Evolutionary conservation across 371 early-diverging fungal genomes (phyloP).

Genomic region (Batkoa obscura): DNA sequence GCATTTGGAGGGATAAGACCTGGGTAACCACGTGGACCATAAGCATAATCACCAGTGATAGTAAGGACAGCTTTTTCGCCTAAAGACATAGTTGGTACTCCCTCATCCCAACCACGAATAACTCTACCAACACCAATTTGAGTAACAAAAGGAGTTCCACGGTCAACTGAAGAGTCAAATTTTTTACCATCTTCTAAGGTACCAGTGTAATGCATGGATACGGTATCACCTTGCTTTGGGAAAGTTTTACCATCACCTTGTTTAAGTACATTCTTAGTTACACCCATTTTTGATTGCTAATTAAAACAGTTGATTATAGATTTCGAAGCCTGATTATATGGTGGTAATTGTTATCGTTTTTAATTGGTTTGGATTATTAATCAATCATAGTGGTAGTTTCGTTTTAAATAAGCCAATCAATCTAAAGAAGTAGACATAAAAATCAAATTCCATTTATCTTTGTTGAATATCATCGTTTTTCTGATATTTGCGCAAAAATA

Average conservation of each 20-base stretch:
- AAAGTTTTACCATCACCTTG: conserved; percentile 61
- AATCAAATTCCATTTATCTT: too few relatives aligned
- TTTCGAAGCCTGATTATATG: too few relatives aligned
- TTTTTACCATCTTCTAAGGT: conserved; percentile 40
- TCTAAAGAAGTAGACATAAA: too few relatives aligned
- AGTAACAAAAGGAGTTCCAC: conserved; percentile 53
- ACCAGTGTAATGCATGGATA: conserved; percentile 72
- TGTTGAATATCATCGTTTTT: too few relatives aligned
- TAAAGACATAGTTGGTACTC: conserved; percentile 70
- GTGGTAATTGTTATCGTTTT: too few relatives aligned
- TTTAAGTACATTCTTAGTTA: conserved; percentile 17
- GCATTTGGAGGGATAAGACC: conserved; percentile 64
- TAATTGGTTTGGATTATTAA: too few relatives aligned
- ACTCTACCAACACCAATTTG: conserved; percentile 83
- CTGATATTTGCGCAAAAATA: too few relatives aligned
- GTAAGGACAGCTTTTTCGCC: conserved; percentile 47
- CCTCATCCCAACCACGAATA: conserved; percentile 51
- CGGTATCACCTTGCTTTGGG: conserved; percentile 33
- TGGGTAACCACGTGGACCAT: conserved; percentile 42
- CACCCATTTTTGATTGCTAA: conserved; percentile 10
- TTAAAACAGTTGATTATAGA: too few relatives aligned
- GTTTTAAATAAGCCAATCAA: too few relatives aligned
- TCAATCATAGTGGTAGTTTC: too few relatives aligned
- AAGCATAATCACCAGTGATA: conserved; percentile 56
- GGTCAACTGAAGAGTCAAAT: conserved; percentile 79